Percentiles rank a stretch among this genome's conserved stretches.
These are phyloP conservation scores for Cerrena zonata DNA, from an alignment of 1,284 basidiomycete genomes.

Conservation along the genomic window DNA sequence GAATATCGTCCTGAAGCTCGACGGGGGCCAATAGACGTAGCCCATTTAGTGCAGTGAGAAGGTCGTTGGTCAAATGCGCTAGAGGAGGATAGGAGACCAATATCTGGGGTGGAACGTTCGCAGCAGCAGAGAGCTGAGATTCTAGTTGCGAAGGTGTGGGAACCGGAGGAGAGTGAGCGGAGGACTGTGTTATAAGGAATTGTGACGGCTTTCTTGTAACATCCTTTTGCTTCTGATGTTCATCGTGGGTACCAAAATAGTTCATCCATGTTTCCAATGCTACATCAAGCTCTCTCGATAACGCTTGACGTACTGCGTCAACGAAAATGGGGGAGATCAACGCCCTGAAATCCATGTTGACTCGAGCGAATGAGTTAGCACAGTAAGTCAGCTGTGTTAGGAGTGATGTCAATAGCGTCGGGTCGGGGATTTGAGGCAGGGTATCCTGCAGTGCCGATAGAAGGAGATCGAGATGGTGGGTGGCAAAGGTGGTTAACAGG, in stretches of 20 bases:
- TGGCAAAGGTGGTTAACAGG: slow-evolving; percentile 50
- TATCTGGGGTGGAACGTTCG: slow-evolving; percentile 61
- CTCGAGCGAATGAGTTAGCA: slow-evolving; percentile 82
- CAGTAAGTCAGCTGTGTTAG: slow-evolving; percentile 91
- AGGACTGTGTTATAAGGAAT: slow-evolving; percentile 16
- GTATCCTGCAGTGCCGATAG: slow-evolving; percentile 50
- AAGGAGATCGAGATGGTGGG: slow-evolving; percentile 48
- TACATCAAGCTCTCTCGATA: slow-evolving; percentile 38
- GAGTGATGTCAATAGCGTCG: slow-evolving; percentile 72
- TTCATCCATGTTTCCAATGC: slow-evolving; percentile 22
- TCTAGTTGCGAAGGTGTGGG: slow-evolving; percentile 20
- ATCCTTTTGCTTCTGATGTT: slow-evolving; percentile 1
- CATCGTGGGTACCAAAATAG: slow-evolving; percentile 11
- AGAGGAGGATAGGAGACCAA: slow-evolving; percentile 75
- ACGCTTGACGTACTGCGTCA: slow-evolving; percentile 45
- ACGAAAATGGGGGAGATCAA: slow-evolving; percentile 62
- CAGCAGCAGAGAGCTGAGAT: slow-evolving; percentile 19
- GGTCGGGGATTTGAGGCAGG: slow-evolving; percentile 50
- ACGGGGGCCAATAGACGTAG: slow-evolving; percentile 77
- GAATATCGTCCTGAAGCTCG: slow-evolving; percentile 43
- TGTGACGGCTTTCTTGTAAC: slow-evolving; percentile 17
- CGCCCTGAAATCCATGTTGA: slow-evolving; percentile 79
- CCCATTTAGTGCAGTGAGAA: slow-evolving; percentile 73
- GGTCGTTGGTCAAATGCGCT: slow-evolving; percentile 69
- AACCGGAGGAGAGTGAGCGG: slow-evolving; percentile 21